phyloP scores from a whole-genome alignment of 2,329 filamentous ascomycete genomes.

The Mariannaea sp. region DNA sequence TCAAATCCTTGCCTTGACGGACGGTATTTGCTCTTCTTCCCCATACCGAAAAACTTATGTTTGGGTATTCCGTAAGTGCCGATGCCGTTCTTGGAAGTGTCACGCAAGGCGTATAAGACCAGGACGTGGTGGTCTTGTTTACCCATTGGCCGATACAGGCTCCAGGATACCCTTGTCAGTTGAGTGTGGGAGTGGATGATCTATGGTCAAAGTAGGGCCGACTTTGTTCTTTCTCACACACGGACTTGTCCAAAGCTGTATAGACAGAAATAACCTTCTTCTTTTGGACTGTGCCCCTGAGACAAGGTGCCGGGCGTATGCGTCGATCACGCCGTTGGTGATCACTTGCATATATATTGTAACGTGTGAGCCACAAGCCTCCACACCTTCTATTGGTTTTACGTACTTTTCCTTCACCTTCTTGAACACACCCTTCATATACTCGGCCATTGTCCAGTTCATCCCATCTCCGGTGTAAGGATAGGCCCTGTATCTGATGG shows the following conservation, averaged over 20 bases:
- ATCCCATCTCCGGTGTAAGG: neutral
- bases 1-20: constrained; percentile 1
- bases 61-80: no score
- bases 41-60: no score
- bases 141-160: constrained; percentile 2
- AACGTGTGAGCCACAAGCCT: neutral
- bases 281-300: constrained; percentile 7
- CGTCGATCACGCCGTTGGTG: constrained; percentile 4
- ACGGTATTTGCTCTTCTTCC: neutral
- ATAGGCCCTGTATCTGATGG: neutral
- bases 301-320: constrained; percentile 1
- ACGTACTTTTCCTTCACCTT: no score
- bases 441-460: neutral
- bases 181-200: neutral
- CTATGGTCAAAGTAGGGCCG: constrained; percentile 6
- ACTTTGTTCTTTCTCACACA: neutral
- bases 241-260: neutral
- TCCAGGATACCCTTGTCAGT: neutral
- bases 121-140: neutral
- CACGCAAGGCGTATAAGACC: neutral
- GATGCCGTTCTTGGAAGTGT: neutral
- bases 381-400: constrained; percentile 7
- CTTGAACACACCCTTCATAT: neutral
- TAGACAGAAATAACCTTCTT: constrained; percentile 10
- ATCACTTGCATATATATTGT: constrained; percentile 1